Percentiles rank a stretch among this genome's conserved stretches.
Evolutionary conservation across 495 filamentous ascomycete genomes (phyloP).

Genomic region (Halenospora varia): DNA sequence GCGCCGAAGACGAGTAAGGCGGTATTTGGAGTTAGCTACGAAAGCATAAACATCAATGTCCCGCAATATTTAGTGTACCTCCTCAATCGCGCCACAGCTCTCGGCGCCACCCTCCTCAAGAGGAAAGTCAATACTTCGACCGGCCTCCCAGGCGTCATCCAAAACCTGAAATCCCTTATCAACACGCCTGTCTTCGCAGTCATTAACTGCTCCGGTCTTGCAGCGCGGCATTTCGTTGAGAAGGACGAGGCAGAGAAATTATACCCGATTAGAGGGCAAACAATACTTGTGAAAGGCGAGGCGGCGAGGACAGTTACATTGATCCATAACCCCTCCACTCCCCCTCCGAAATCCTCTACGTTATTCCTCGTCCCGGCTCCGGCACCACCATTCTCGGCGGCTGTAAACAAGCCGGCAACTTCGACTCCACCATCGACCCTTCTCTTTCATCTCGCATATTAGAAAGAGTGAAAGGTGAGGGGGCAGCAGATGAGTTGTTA

Average conservation of each 20-base stretch:
- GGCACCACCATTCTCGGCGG: slow-evolving; percentile 25
- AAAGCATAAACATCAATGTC: slow-evolving; percentile 13
- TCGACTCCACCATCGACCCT: background rate
- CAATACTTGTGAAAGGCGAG: slow-evolving; percentile 20
- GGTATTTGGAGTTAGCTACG: slow-evolving; percentile 14
- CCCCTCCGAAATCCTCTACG: background rate
- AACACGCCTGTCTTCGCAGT: slow-evolving; percentile 1
- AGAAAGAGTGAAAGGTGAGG: no score
- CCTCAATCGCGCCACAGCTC: background rate
- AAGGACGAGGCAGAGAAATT: slow-evolving; percentile 13
- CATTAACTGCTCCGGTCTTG: slow-evolving; percentile 15
- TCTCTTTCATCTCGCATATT: no score
- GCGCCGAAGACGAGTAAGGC: background rate
- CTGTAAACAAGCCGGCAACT: slow-evolving; percentile 17
- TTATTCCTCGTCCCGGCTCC: slow-evolving; percentile 21
- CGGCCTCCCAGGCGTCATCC: slow-evolving; percentile 14
- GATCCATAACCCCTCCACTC: no score
- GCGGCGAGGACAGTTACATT: slow-evolving; percentile 1
- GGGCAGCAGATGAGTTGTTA: slow-evolving; percentile 13
- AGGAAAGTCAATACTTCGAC: background rate
- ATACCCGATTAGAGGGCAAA: slow-evolving; percentile 20
- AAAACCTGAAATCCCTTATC: slow-evolving; percentile 3
- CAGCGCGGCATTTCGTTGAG: slow-evolving; percentile 9
- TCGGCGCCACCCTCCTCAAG: slow-evolving; percentile 10
- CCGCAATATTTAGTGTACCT: slow-evolving; percentile 13